phyloP scores from a whole-genome alignment of 2,329 filamentous ascomycete species.

The Botrytis paeoniae region DNA sequence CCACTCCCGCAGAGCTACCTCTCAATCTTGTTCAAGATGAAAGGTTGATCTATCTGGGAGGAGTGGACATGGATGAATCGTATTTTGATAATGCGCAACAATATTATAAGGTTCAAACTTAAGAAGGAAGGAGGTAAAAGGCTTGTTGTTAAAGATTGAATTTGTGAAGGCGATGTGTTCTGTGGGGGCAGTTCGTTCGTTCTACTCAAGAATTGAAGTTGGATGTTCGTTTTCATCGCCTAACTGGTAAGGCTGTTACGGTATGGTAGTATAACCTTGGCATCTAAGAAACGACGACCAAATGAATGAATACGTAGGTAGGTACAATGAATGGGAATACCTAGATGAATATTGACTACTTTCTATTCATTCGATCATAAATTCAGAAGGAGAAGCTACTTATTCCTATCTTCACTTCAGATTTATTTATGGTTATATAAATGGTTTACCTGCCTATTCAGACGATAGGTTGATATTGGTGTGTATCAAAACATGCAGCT shows the following conservation, averaged over 20 bases:
- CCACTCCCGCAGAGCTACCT: conserved; percentile 39
- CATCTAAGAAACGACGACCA: not conserved
- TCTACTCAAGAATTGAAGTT: conserved; percentile 14
- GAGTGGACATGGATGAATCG: conserved; percentile 33
- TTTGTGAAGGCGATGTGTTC: conserved; percentile 15
- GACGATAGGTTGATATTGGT: not conserved
- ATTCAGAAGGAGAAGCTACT: not conserved
- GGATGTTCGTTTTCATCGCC: conserved; percentile 4
- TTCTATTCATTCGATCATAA: not conserved
- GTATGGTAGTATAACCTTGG: not conserved
- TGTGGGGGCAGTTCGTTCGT: conserved; percentile 3
- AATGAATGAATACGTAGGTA: not conserved
- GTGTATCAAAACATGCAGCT: not conserved
- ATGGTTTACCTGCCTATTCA: not conserved
- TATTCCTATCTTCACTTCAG: not conserved
- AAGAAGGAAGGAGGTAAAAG: not conserved
- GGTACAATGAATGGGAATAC: not conserved
- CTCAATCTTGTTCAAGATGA: conserved; percentile 37
- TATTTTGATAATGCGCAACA: conserved; percentile 10
- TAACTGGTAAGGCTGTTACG: conserved; percentile 1
- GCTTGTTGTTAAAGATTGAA: conserved; percentile 8
- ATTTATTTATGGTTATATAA: not conserved
- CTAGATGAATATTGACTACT: not conserved
- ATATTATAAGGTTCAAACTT: conserved; percentile 1
- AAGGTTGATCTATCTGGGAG: conserved; percentile 37